Base-by-base conservation (phyloP, 2,329 filamentous ascomycete genomes). In the Cryoendolithus antarcticus region DNA sequence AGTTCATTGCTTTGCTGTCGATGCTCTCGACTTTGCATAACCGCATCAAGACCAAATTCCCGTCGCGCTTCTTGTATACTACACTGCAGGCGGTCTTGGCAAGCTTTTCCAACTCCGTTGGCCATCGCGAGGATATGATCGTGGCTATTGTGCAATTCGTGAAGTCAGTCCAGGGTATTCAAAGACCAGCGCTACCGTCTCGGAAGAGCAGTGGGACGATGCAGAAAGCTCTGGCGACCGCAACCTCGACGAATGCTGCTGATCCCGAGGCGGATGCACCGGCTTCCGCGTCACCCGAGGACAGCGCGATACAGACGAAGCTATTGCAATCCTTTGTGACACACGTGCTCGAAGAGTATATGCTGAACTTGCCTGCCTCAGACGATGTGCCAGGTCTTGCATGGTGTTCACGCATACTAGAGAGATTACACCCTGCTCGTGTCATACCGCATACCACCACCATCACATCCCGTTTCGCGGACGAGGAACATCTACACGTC, bases 251-350 rank as follows among this genome's bases (percentile, higher is more conserved):
- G 3, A 27, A 27, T 27, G 68, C 72, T 4, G 70, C 71, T 19
- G 75, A 79, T 50, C 74, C 75, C 1, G 76, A 80, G 55, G 67
- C 55, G 0, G 65, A 71, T 43, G 39, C 43, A 13, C 53, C 54
- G 54, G 56, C 53, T 9, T 65, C 67, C 10, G 51, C 61, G 1
- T 64, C 62, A 6, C 52, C 56, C 4, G 66, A 69, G 29, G 82
- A 88, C 56, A 64, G 63, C 2, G 71, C 68, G 6, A 64, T 86
- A 44, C 74, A 80, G 51, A 66, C 67, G 29, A 75, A 72, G 41
- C 64, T 89, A 10, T 61, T 89, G 15, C 79, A 85, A 53, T 77
- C 79, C 1, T 88, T 91, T 57, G 69, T 85, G n/a, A 85, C 81
- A 0, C 82, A 83, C 54, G 63, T 88, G 11, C 62, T 88, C 8